Conservation (phyloP, 2,329 filamentous ascomycete genomes). For the Aspergillus sp. region DNA sequence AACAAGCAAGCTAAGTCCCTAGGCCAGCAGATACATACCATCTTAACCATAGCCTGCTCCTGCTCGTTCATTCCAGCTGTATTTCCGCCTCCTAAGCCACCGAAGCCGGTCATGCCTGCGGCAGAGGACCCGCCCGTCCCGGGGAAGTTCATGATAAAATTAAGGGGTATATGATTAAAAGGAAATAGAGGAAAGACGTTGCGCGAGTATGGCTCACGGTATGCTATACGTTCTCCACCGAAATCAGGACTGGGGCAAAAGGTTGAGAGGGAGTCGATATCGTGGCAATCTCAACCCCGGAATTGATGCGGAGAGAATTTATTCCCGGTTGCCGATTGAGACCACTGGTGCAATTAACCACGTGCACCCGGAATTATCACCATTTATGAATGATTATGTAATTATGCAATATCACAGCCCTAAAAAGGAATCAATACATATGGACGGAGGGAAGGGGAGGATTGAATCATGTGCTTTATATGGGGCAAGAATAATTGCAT, state of each 20-base stretch:
- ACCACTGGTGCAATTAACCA: slow-evolving; percentile 20
- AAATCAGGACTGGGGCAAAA: background rate
- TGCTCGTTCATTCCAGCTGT: slow-evolving; percentile 47
- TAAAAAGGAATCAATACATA: background rate
- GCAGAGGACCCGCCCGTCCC: slow-evolving; percentile 28
- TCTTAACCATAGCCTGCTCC: slow-evolving; percentile 50
- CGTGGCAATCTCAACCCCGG: slow-evolving; percentile 6
- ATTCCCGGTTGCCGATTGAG: slow-evolving; percentile 25
- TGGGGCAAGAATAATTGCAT: too few relatives aligned
- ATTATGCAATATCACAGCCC: background rate
- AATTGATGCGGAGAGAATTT: slow-evolving; percentile 35
- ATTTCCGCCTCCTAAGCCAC: slow-evolving; percentile 19
- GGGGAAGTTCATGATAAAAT: slow-evolving; percentile 37
- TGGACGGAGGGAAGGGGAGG: too few relatives aligned
- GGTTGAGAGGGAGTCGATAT: background rate
- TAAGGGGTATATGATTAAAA: background rate
- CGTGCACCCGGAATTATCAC: slow-evolving; percentile 14
- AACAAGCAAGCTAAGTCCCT: background rate
- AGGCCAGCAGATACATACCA: slow-evolving; percentile 29
- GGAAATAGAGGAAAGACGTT: background rate
- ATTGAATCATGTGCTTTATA: too few relatives aligned
- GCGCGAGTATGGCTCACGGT: background rate
- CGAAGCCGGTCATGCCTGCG: slow-evolving; percentile 29
- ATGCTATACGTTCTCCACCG: background rate
- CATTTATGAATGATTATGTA: background rate